Conservation (phyloP, 768 basidiomycete genomes). For the Pleurotus salmoneostramineus region DNA sequence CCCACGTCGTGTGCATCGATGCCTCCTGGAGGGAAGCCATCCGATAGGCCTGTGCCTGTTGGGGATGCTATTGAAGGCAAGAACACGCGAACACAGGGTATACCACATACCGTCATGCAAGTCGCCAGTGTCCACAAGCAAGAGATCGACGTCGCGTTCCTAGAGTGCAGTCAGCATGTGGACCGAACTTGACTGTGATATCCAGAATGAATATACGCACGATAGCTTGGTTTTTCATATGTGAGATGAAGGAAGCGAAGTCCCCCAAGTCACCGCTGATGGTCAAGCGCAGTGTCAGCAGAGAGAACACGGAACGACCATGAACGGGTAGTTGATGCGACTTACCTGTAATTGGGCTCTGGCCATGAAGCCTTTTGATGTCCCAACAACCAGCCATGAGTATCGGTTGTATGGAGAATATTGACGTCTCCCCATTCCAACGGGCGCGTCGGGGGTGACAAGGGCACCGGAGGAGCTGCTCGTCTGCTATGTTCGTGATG, state of each 20-base stretch:
- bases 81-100: neutral
- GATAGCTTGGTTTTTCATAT: slow-evolving; percentile 73
- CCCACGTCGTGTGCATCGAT: slow-evolving; percentile 70
- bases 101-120: slow-evolving; percentile 58
- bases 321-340: neutral
- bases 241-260: slow-evolving; percentile 79
- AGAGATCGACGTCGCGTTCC: slow-evolving; percentile 74
- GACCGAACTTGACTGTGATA: neutral
- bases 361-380: slow-evolving; percentile 74
- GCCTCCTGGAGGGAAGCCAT: slow-evolving; percentile 67
- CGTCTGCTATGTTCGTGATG: slow-evolving; percentile 29
- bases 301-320: neutral
- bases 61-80: neutral
- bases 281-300: neutral
- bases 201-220: slow-evolving; percentile 22
- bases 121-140: slow-evolving; percentile 82
- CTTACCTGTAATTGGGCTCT: slow-evolving; percentile 71
- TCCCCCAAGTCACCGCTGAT: slow-evolving; percentile 58
- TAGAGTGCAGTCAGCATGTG: slow-evolving; percentile 14
- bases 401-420: slow-evolving; percentile 69
- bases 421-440: slow-evolving; percentile 72
- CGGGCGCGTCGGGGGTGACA: slow-evolving; percentile 46
- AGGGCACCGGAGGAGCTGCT: slow-evolving; percentile 32
- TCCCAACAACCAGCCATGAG: slow-evolving; percentile 74
- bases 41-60: slow-evolving; percentile 70